phyloP scores from a whole-genome alignment of 306 rosid genomes.

The Gillenia trifoliata region DNA sequence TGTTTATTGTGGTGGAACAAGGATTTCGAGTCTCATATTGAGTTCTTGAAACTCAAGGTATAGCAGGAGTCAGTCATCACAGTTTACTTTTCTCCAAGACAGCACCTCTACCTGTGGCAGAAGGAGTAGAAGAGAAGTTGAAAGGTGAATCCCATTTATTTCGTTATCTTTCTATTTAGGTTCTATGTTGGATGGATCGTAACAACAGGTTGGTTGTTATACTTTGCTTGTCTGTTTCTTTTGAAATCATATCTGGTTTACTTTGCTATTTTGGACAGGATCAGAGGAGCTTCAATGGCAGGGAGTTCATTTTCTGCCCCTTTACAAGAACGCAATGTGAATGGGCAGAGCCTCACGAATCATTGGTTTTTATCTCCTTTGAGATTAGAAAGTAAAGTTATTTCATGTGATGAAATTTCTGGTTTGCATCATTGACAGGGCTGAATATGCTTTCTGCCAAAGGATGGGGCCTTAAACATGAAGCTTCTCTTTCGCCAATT shows the following conservation, averaged over 20 bases:
- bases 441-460: conserved; percentile 72
- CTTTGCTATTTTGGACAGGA: conserved; percentile 34
- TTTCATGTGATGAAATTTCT: conserved; percentile 7
- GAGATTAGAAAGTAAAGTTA: neutral
- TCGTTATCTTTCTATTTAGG: neutral
- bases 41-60: conserved; percentile 66
- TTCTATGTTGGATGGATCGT: neutral
- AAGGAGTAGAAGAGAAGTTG: conserved; percentile 45
- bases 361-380: neutral
- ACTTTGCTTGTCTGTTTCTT: neutral
- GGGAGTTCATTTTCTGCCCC: conserved; percentile 44
- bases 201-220: neutral
- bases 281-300: conserved; percentile 6
- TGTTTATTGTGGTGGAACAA: conserved; percentile 48
- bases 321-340: conserved; percentile 33
- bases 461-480: conserved; percentile 49
- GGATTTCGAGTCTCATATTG: conserved; percentile 48
- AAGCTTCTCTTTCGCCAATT: conserved; percentile 45
- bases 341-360: conserved; percentile 42
- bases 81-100: conserved; percentile 86
- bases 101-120: conserved; percentile 48
- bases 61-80: conserved; percentile 94
- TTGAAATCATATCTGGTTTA: neutral
- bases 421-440: conserved; percentile 37
- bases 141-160: conserved; percentile 39